Base-by-base conservation (phyloP, 176 grass and related monocot genomes). In the Oryza meyeriana region DNA sequence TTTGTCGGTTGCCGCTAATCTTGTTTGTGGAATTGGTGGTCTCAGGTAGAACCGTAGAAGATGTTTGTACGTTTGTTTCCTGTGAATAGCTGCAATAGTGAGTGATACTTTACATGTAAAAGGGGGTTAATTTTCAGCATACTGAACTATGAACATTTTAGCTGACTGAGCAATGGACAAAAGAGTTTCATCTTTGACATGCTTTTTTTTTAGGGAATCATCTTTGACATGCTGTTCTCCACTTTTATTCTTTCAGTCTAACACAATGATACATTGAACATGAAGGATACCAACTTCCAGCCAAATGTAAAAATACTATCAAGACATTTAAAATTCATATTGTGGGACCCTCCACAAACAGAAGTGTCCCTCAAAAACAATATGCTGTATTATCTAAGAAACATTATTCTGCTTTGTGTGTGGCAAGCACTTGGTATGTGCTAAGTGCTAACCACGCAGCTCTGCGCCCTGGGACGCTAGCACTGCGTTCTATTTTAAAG, bases 381-480 rank as follows among this genome's bases (percentile, higher is more conserved):
- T 1, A 12, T 7, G 69, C 50, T 55, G 50, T 20, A 55, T 55
- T 55, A 52, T 52, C 17, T 20, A 17, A 17, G 16, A 50, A 52
- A 52, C 1, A 52, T 6, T 80, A 88, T 63, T 63, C 76, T 80
- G 81, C 70, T 71, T 85, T 0, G 26, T 0, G 26, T 81, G 82
- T 71, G 73, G 42, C 20, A 67, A 42, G 72, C 74, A 76, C 82
- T 55, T 55, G 18, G 50, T 55, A n/a, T 10, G 50, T 22, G 6
- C 50, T 58, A 55, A 76, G 82, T 84, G 82, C 82, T 68, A 61
- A 76, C 72, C 62, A 84, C 72, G 25, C 72, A 76, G 82, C 72
- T 68, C n/a, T 72, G 25, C 81, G 22, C 1, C 1, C 24, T 58
- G 4, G 0, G 11, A 3, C 0, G 1, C 0, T 1, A 1, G 12